Evolutionary conservation across 2,329 filamentous ascomycete species (phyloP).

Genomic region (Aotearoamyces nothofagi): DNA sequence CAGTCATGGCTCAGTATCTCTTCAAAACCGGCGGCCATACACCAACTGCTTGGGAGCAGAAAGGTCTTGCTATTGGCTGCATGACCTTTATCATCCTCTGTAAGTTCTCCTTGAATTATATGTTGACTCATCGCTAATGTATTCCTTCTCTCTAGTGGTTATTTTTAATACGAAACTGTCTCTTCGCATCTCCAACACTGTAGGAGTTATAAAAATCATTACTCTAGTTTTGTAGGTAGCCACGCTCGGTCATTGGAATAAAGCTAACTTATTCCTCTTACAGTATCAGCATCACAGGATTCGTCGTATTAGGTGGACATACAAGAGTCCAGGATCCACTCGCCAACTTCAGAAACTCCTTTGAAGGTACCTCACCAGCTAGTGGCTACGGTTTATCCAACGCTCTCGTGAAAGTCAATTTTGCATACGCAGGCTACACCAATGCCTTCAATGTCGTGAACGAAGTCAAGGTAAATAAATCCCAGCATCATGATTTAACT

Average conservation of each 20-base stretch:
- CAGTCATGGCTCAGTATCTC: conserved; percentile 45
- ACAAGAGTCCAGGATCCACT: conserved; percentile 31
- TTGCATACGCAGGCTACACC: conserved; percentile 39
- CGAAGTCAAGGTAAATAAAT: conserved; percentile 31
- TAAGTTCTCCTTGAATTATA: conserved; percentile 18
- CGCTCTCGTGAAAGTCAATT: conserved; percentile 42
- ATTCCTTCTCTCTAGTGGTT: conserved; percentile 19
- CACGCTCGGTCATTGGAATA: conserved; percentile 5
- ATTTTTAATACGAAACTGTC: conserved; percentile 41
- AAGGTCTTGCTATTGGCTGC: conserved; percentile 46
- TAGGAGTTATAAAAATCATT: conserved; percentile 42
- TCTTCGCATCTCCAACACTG: conserved; percentile 35
- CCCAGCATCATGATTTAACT: neutral
- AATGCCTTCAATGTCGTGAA: conserved; percentile 49
- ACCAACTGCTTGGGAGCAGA: conserved; percentile 45
- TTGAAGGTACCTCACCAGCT: conserved; percentile 29
- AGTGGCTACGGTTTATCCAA: conserved; percentile 36
- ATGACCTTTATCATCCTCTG: conserved; percentile 26
- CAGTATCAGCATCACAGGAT: conserved; percentile 38
- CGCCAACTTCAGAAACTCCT: conserved; percentile 38
- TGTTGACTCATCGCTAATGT: neutral
- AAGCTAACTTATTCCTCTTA: conserved; percentile 1
- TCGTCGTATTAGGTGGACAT: conserved; percentile 45
- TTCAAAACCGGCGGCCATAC: conserved; percentile 36
- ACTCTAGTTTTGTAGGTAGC: conserved; percentile 39